Conservation (phyloP, 1,284 basidiomycete genomes). For the Clitocybe nebularis region DNA sequence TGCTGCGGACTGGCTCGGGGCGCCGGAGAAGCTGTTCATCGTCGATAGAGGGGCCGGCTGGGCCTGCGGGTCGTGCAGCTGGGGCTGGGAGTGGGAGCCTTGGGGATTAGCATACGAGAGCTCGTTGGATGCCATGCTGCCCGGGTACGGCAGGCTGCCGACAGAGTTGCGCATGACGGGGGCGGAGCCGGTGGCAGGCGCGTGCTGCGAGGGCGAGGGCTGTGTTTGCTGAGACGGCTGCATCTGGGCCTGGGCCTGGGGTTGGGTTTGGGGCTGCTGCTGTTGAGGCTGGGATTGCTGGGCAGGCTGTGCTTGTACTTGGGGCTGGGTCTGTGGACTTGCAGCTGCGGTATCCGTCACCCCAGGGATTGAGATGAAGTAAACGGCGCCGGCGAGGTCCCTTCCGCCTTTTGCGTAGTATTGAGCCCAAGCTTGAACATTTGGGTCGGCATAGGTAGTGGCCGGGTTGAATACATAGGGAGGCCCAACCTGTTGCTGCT, state of each 20-base stretch:
- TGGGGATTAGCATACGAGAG: slow-evolving; percentile 10
- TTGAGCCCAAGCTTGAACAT: slow-evolving; percentile 77
- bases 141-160: slow-evolving; percentile 16
- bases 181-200: neutral
- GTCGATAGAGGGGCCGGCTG: neutral
- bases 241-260: slow-evolving; percentile 10
- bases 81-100: slow-evolving; percentile 1
- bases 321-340: slow-evolving; percentile 7
- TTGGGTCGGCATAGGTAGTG: slow-evolving; percentile 62
- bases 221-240: neutral
- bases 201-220: neutral
- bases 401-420: slow-evolving; percentile 75
- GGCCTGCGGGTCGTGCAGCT: slow-evolving; percentile 1
- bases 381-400: slow-evolving; percentile 66
- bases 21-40: slow-evolving; percentile 1
- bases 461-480: slow-evolving; percentile 70
- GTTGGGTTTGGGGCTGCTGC: slow-evolving; percentile 13
- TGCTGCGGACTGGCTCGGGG: neutral
- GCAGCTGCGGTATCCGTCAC: slow-evolving; percentile 26
- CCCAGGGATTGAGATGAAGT: slow-evolving; percentile 72
- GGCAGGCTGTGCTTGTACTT: slow-evolving; percentile 7
- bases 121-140: slow-evolving; percentile 10
- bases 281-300: slow-evolving; percentile 11
- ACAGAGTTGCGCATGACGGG: neutral
- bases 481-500: slow-evolving; percentile 38